A percentile compares a stretch with the other conserved stretches of the same genome.
phyloP scores from a whole-genome alignment of 495 filamentous ascomycete genomes.

The Neohortaea acidophila region DNA sequence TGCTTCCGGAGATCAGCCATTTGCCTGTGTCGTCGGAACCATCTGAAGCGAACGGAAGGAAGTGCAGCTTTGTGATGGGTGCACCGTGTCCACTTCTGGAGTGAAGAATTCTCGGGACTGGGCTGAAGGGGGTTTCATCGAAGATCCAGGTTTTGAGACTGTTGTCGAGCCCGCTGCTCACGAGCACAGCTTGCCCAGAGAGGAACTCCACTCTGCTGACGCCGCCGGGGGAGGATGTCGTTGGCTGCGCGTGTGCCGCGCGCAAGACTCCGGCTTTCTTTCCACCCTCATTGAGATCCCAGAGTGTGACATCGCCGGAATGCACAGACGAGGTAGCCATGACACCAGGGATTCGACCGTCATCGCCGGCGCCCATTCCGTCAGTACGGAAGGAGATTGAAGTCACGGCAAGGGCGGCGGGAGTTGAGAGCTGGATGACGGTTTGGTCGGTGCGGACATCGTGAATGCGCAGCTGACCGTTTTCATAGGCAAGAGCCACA shows the following conservation, averaged over 20 bases:
- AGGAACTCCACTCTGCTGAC: constrained; percentile 78
- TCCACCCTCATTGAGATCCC: constrained; percentile 84
- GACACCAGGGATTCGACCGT: constrained; percentile 62
- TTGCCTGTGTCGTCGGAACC: constrained; percentile 78
- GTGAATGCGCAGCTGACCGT: constrained; percentile 61
- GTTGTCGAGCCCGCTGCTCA: constrained; percentile 86
- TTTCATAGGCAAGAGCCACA: constrained; percentile 74
- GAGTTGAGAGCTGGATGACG: constrained; percentile 46
- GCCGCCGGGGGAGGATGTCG: constrained; percentile 30
- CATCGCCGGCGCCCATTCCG: constrained; percentile 74
- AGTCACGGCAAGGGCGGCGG: constrained; percentile 42
- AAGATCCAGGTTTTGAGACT: constrained; percentile 91
- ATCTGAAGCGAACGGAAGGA: constrained; percentile 72
- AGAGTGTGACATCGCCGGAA: constrained; percentile 79
- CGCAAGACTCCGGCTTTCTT: constrained; percentile 67
- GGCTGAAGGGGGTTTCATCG: constrained; percentile 70
- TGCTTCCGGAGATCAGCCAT: constrained; percentile 81
- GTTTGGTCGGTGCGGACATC: constrained; percentile 63
- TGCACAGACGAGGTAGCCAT: constrained; percentile 65
- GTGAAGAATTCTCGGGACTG: constrained; percentile 71
- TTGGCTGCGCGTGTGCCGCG: constrained; percentile 64
- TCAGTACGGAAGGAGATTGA: constrained; percentile 87
- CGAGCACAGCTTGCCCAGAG: constrained; percentile 73
- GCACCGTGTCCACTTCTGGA: constrained; percentile 74
- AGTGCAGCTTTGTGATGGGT: constrained; percentile 61